These are phyloP conservation scores for Lipomyces oligophaga DNA, from an alignment of 805 yeast species.

Conservation along the genomic window DNA sequence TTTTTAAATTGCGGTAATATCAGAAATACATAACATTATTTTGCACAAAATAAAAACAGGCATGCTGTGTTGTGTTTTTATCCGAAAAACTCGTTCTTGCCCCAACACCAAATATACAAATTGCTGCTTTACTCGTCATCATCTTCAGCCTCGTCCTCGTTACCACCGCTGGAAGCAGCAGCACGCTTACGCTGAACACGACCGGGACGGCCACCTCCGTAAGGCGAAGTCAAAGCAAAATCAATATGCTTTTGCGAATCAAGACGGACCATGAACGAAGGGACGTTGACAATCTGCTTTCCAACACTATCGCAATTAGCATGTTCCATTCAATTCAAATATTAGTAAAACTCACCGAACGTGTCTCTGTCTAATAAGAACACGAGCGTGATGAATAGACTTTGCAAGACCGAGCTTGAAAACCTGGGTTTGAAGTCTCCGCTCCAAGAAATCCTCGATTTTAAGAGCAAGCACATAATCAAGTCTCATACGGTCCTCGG, in stretches of 20 bases:
- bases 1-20: slow-evolving; percentile 4
- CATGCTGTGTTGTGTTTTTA: slow-evolving; percentile 4
- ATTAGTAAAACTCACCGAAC: slow-evolving; percentile 51
- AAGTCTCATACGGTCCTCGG: slow-evolving; percentile 99
- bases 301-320: slow-evolving; percentile 55
- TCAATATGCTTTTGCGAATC: slow-evolving; percentile 99
- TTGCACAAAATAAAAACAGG: slow-evolving; percentile 4
- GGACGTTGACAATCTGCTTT: slow-evolving; percentile 97
- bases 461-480: slow-evolving; percentile 99
- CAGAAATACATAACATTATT: slow-evolving; percentile 11
- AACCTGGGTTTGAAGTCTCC: slow-evolving; percentile 99
- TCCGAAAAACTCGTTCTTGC: neutral
- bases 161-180: slow-evolving; percentile 63
- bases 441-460: slow-evolving; percentile 98
- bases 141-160: slow-evolving; percentile 69
- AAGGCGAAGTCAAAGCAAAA: slow-evolving; percentile 98
- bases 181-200: slow-evolving; percentile 90
- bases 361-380: slow-evolving; percentile 97
- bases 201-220: slow-evolving; percentile 99
- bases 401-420: slow-evolving; percentile 99
- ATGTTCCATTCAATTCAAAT: no score
- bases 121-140: slow-evolving; percentile 41
- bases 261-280: slow-evolving; percentile 99
- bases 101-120: slow-evolving; percentile 16
- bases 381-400: slow-evolving; percentile 99